These are phyloP conservation scores for Saccharum spontaneum DNA, from an alignment of 176 grass and related monocot genomes.

Conservation along the genomic window DNA sequence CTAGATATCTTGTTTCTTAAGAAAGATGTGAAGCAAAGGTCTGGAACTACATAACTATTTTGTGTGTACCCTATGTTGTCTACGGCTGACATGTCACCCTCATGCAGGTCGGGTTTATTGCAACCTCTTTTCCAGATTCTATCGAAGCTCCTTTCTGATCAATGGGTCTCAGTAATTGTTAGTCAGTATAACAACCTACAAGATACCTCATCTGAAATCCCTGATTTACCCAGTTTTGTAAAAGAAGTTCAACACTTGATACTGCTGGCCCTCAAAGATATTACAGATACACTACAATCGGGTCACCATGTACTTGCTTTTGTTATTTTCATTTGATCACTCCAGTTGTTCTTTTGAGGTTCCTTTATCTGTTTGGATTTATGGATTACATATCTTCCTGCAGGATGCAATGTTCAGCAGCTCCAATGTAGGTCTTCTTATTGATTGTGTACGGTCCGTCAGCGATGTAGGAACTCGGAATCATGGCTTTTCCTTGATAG, in stretches of 20 bases:
- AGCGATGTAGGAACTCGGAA: slow-evolving; percentile 63
- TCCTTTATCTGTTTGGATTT: slow-evolving; percentile 20
- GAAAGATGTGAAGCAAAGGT: slow-evolving; percentile 88
- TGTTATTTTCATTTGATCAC: neutral
- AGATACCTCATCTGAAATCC: slow-evolving; percentile 43
- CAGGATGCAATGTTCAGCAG: slow-evolving; percentile 70
- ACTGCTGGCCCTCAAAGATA: slow-evolving; percentile 89
- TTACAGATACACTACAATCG: slow-evolving; percentile 64
- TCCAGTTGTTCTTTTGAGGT: neutral
- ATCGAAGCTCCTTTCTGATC: slow-evolving; percentile 65
- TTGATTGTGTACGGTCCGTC: slow-evolving; percentile 55
- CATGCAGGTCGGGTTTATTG: slow-evolving; percentile 56
- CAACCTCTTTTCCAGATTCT: slow-evolving; percentile 74
- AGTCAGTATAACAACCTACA: slow-evolving; percentile 38
- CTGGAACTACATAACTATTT: neutral
- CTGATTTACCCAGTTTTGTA: slow-evolving; percentile 39
- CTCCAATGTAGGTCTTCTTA: slow-evolving; percentile 55
- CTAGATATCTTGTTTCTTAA: slow-evolving; percentile 80
- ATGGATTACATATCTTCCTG: slow-evolving; percentile 34
- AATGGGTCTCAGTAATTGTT: slow-evolving; percentile 47
- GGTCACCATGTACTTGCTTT: slow-evolving; percentile 50
- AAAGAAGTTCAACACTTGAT: slow-evolving; percentile 70
- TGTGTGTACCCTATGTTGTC: neutral
- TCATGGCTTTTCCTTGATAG: slow-evolving; percentile 71
- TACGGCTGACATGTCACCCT: slow-evolving; percentile 14